Conservation (phyloP, 345 rosid genomes). For the Viola odorata region DNA sequence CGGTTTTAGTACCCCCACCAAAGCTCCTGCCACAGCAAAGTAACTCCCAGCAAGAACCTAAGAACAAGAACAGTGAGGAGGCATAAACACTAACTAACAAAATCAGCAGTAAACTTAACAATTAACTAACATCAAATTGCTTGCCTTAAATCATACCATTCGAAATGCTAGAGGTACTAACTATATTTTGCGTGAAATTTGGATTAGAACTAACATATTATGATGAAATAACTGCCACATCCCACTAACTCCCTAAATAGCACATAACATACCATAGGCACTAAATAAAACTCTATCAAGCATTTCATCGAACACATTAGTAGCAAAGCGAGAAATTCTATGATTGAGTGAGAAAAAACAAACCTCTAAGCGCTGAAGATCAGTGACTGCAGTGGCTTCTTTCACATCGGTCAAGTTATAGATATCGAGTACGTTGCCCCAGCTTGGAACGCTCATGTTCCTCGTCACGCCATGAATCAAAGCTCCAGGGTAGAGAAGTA, state of each 20-base stretch:
- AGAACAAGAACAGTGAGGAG: neutral
- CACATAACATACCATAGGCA: neutral
- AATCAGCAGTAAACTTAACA: too few relatives aligned
- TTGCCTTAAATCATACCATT: too few relatives aligned
- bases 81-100: too few relatives aligned
- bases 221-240: too few relatives aligned
- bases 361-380: slow-evolving; percentile 95
- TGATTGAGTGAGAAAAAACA: neutral
- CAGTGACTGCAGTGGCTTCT: slow-evolving; percentile 67
- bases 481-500: slow-evolving; percentile 86
- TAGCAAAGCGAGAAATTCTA: too few relatives aligned
- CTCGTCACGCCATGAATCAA: slow-evolving; percentile 47
- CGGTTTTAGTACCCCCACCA: slow-evolving; percentile 68
- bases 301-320: neutral
- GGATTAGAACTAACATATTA: too few relatives aligned
- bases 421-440: slow-evolving; percentile 58
- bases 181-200: too few relatives aligned
- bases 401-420: slow-evolving; percentile 65
- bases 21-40: slow-evolving; percentile 83
- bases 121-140: too few relatives aligned
- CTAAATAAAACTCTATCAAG: neutral
- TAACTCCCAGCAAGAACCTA: slow-evolving; percentile 97
- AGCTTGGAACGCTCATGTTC: slow-evolving; percentile 59
- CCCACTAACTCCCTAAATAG: too few relatives aligned
- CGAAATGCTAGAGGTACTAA: too few relatives aligned